Conservation (phyloP, 2,329 filamentous ascomycete species). For the Ophiostoma triangulosporum region DNA sequence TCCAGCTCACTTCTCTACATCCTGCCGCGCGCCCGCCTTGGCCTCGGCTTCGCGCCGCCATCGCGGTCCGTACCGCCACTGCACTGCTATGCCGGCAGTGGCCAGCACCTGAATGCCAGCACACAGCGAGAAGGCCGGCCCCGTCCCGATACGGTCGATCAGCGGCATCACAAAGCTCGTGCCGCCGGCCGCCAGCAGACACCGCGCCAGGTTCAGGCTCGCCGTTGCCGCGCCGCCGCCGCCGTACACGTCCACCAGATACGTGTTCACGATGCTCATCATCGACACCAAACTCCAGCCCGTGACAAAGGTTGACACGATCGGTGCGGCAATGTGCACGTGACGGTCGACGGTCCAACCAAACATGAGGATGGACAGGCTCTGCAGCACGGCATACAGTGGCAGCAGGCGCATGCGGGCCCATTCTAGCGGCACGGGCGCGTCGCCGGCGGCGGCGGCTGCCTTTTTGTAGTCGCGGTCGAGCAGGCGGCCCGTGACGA, state of each 20-base stretch:
- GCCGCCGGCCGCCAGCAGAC: slow-evolving; percentile 43
- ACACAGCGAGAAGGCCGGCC: slow-evolving; percentile 47
- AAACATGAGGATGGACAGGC: slow-evolving; percentile 32
- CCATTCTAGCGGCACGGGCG: slow-evolving; percentile 33
- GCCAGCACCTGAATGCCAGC: slow-evolving; percentile 34
- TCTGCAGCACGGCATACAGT: slow-evolving; percentile 30
- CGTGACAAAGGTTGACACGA: slow-evolving; percentile 44
- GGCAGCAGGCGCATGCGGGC: slow-evolving; percentile 36
- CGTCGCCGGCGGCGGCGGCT: slow-evolving; percentile 38
- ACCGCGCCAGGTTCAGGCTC: slow-evolving; percentile 51
- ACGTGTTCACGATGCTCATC: slow-evolving; percentile 47
- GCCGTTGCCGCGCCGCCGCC: slow-evolving; percentile 49
- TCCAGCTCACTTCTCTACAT: too few relatives aligned
- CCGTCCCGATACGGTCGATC: slow-evolving; percentile 41
- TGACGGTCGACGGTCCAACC: slow-evolving; percentile 36
- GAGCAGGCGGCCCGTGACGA: slow-evolving; percentile 41
- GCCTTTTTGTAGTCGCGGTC: slow-evolving; percentile 56
- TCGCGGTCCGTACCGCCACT: slow-evolving; percentile 37
- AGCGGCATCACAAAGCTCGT: slow-evolving; percentile 47
- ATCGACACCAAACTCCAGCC: slow-evolving; percentile 44
- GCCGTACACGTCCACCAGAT: slow-evolving; percentile 48
- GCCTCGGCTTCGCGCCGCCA: slow-evolving; percentile 20
- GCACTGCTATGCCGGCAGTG: slow-evolving; percentile 33
- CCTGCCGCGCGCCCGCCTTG: not conserved
- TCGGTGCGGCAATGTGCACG: slow-evolving; percentile 35